Evolutionary conservation across 768 basidiomycete species (phyloP).

Genomic region (Kwoniella sp.): DNA sequence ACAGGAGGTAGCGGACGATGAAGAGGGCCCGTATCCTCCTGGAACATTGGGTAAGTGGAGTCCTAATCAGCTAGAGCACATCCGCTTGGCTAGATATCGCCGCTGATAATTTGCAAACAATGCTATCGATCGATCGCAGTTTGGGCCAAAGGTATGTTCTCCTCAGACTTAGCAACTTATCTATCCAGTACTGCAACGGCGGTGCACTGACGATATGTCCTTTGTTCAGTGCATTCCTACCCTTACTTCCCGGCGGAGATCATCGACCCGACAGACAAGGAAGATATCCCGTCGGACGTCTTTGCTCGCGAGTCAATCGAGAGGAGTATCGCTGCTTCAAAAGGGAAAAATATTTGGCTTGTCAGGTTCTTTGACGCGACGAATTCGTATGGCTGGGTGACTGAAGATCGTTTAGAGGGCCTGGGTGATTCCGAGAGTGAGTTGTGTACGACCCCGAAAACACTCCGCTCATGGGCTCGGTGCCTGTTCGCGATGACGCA

Average conservation of each 20-base stretch:
- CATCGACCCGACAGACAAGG: slow-evolving; percentile 65
- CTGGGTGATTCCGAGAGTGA: slow-evolving; percentile 73
- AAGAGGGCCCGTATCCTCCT: slow-evolving; percentile 31
- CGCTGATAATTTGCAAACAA: neutral
- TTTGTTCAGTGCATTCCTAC: slow-evolving; percentile 59
- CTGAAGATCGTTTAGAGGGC: slow-evolving; percentile 63
- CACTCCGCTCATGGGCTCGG: too few species aligned
- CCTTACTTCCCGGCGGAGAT: slow-evolving; percentile 83
- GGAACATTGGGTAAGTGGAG: slow-evolving; percentile 41
- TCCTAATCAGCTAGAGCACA: neutral
- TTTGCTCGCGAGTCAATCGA: slow-evolving; percentile 32
- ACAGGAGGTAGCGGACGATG: neutral
- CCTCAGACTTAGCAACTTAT: neutral
- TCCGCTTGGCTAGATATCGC: neutral
- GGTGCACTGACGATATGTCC: neutral
- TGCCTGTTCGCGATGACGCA: neutral
- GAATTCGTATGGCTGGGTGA: slow-evolving; percentile 69
- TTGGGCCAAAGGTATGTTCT: slow-evolving; percentile 69
- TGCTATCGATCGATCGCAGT: slow-evolving; percentile 59
- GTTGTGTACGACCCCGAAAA: slow-evolving; percentile 38
- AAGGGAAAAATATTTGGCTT: slow-evolving; percentile 62
- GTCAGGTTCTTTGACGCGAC: slow-evolving; percentile 76
- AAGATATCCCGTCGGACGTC: slow-evolving; percentile 60
- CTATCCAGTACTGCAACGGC: neutral
- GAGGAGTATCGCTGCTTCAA: slow-evolving; percentile 48